A percentile compares a stretch with the other conserved stretches of the same genome.
Evolutionary conservation across 2,329 filamentous ascomycete species (phyloP).

Genomic region (Talaromyces verruculosus): DNA sequence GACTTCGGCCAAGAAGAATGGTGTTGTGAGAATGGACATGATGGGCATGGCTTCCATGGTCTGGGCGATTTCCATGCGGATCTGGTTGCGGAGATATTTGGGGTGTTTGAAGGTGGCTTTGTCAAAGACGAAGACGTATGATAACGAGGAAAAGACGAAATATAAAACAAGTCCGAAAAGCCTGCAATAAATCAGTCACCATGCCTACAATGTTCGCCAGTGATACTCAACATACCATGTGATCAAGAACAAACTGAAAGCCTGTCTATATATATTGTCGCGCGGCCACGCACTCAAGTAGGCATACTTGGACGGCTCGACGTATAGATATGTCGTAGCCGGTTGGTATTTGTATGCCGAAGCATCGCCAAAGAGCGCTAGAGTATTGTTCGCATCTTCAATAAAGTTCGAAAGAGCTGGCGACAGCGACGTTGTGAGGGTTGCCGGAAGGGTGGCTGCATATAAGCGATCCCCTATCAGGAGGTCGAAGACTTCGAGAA

Average conservation of each 20-base stretch:
- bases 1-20: constrained; percentile 79
- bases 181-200: constrained; percentile 51
- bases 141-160: constrained; percentile 78
- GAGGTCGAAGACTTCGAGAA: constrained; percentile 81
- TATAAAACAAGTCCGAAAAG: constrained; percentile 82
- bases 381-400: constrained; percentile 57
- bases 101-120: constrained; percentile 85
- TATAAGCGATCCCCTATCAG: constrained; percentile 79
- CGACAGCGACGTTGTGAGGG: constrained; percentile 52
- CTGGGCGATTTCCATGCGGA: constrained; percentile 80
- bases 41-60: constrained; percentile 72
- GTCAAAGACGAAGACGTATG: constrained; percentile 88
- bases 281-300: constrained; percentile 75
- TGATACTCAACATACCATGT: constrained; percentile 64
- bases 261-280: constrained; percentile 75
- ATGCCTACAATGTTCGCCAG: not conserved
- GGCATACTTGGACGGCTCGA: constrained; percentile 72
- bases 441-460: constrained; percentile 66
- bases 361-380: constrained; percentile 55
- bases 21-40: constrained; percentile 79
- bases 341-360: constrained; percentile 62
- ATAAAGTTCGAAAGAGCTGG: constrained; percentile 52
- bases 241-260: constrained; percentile 73
- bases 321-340: constrained; percentile 65
- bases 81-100: constrained; percentile 93